Base-by-base conservation (phyloP, 106 monocot genomes). In the Gastrodia elata region DNA sequence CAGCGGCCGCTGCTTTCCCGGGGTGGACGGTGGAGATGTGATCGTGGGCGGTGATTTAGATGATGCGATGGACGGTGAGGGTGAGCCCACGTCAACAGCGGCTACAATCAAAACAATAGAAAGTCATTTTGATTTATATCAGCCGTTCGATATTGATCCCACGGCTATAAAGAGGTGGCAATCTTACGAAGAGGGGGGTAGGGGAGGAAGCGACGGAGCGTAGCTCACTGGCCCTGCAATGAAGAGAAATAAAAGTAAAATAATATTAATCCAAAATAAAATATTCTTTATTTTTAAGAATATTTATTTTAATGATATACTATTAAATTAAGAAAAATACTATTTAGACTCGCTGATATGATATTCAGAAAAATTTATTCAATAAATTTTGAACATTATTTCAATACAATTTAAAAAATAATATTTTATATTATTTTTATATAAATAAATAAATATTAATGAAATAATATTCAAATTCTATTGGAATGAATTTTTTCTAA, bases 1-100 rank as follows among this genome's bases (percentile, higher is more conserved):
- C 11, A 90, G 37, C 4, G 86, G 79, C 41, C 83, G 68, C n/a
- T 77, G 75, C 43, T 56, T 25, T 39, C 26, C 7, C 30, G 81
- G 76, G 9, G 32, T 56, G n/a, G 75, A 59, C 34, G 84, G 82
- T n/a, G 81, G 74, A 18, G 77, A 65, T 32, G 38, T 64, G 2
- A 72, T 49, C 20, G 39, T 40, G 2, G 43, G 8, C 9, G 76
- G 22, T 8, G 79, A 14, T 38, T 73, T 52, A 2, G 44, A 11
- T 1, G 79, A 59, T 59, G 76, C 22, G 27, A 40, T 38, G 2
- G 49, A 20, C 43, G 77, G 80, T 8, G 84, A 71, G 3, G 56
- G 28, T 32, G 83, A 28, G 4, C 65, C 79, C 16, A 37, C 16
- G 42, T 18, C 26, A 6, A 55, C n/a, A 1, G 40, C 52, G 65